These are phyloP conservation scores for Penicillium paxilli DNA, from an alignment of 495 filamentous ascomycete species.

Conservation along the genomic window DNA sequence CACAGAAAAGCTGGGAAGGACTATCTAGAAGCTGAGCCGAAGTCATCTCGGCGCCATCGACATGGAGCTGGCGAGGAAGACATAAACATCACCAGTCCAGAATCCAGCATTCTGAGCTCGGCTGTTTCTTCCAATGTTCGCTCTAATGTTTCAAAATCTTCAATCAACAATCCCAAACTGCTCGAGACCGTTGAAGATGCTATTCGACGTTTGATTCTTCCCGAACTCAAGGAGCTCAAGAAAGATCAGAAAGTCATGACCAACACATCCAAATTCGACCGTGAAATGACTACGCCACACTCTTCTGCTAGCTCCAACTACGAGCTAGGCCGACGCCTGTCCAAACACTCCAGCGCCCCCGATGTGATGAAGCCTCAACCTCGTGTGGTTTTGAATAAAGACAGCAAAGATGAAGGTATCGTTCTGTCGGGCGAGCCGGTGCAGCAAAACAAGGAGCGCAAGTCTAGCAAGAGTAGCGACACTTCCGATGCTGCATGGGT, in stretches of 20 bases:
- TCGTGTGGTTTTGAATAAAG: slow-evolving; percentile 62
- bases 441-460: slow-evolving; percentile 43
- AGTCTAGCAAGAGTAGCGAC: slow-evolving; percentile 44
- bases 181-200: slow-evolving; percentile 95
- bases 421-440: slow-evolving; percentile 52
- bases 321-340: slow-evolving; percentile 56
- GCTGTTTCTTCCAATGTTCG: slow-evolving; percentile 67
- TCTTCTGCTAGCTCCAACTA: slow-evolving; percentile 65
- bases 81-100: slow-evolving; percentile 55
- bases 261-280: slow-evolving; percentile 63
- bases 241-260: slow-evolving; percentile 74
- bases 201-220: slow-evolving; percentile 86
- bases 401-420: slow-evolving; percentile 59
- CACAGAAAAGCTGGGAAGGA: slow-evolving; percentile 53
- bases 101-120: slow-evolving; percentile 75
- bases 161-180: slow-evolving; percentile 93
- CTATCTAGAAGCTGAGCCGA: slow-evolving; percentile 53
- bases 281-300: slow-evolving; percentile 58
- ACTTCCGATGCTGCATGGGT: slow-evolving; percentile 46
- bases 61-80: slow-evolving; percentile 65
- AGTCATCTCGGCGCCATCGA: slow-evolving; percentile 60
- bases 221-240: slow-evolving; percentile 88
- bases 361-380: slow-evolving; percentile 68
- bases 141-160: slow-evolving; percentile 77
- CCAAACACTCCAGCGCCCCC: slow-evolving; percentile 69